Conservation (phyloP, 139 green algal species). For the Coccomyxa sp. region DNA sequence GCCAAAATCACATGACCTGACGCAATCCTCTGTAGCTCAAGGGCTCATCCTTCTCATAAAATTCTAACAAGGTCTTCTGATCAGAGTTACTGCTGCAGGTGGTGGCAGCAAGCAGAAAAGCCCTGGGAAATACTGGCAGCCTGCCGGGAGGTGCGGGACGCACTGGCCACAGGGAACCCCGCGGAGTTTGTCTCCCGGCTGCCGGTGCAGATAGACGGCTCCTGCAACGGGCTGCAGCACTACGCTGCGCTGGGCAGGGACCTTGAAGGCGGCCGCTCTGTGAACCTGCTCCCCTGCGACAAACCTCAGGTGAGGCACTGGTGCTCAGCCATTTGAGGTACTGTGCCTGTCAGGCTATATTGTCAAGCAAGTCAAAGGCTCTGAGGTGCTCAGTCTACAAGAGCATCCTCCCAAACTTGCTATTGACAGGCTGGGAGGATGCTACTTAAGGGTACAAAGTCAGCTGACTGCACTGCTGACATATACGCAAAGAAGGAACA, state of each 20-base stretch:
- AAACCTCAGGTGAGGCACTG: conserved; percentile 47
- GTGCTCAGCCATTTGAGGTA: too few species aligned
- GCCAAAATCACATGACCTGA: not conserved
- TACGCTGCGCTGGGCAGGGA: conserved; percentile 93
- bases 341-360: too few species aligned
- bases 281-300: conserved; percentile 81
- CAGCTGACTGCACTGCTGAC: too few species aligned
- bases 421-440: too few species aligned
- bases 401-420: too few species aligned
- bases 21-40: not conserved
- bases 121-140: conserved; percentile 91
- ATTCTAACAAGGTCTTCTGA: not conserved
- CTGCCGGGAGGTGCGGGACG: conserved; percentile 79
- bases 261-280: conserved; percentile 53
- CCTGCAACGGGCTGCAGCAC: conserved; percentile 98
- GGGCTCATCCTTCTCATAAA: not conserved
- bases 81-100: conserved; percentile 13
- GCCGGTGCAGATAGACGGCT: conserved; percentile 91
- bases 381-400: too few species aligned
- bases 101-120: conserved; percentile 81
- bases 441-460: too few species aligned
- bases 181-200: conserved; percentile 59
- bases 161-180: conserved; percentile 59
- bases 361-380: too few species aligned
- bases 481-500: too few species aligned